Conservation (phyloP, 495 filamentous ascomycete species). For the Trichoderma gamsii region DNA sequence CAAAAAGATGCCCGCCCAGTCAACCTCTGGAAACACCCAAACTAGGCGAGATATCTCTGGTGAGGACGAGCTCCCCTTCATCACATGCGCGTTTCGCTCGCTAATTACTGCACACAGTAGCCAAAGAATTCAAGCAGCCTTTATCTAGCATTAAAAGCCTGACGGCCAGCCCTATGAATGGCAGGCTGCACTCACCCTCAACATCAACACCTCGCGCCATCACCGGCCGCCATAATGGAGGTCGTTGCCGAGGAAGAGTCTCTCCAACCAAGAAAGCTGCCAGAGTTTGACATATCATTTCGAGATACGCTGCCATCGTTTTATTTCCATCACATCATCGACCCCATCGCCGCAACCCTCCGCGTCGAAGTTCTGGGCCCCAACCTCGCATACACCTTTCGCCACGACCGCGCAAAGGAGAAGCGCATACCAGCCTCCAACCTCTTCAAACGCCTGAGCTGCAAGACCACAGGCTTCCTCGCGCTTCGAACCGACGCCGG, state of each 20-base stretch:
- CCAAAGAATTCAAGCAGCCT: neutral
- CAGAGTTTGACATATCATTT: neutral
- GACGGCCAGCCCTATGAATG: neutral
- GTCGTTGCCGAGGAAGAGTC: neutral
- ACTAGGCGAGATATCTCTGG: neutral
- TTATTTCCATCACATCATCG: constrained; percentile 15
- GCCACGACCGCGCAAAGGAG: constrained; percentile 5
- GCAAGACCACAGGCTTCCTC: constrained; percentile 5
- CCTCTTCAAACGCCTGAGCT: neutral
- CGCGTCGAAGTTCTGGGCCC: constrained; percentile 13
- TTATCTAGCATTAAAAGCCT: neutral
- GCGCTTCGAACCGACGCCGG: neutral
- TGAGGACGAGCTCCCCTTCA: neutral
- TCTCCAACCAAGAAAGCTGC: neutral
- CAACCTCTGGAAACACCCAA: too few relatives aligned
- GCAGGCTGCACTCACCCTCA: neutral
- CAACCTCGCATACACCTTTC: constrained; percentile 11
- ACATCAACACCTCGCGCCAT: neutral
- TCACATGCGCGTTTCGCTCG: too few relatives aligned
- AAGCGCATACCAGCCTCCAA: neutral
- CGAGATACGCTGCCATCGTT: neutral
- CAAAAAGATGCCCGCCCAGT: too few relatives aligned
- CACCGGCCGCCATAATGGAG: neutral
- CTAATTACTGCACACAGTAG: neutral
- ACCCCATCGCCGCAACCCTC: constrained; percentile 8